Evolutionary conservation across 495 filamentous ascomycete genomes (phyloP), one percentile per base, ranked within the genome.

Genomic region (Cudoniella acicularis): DNA sequence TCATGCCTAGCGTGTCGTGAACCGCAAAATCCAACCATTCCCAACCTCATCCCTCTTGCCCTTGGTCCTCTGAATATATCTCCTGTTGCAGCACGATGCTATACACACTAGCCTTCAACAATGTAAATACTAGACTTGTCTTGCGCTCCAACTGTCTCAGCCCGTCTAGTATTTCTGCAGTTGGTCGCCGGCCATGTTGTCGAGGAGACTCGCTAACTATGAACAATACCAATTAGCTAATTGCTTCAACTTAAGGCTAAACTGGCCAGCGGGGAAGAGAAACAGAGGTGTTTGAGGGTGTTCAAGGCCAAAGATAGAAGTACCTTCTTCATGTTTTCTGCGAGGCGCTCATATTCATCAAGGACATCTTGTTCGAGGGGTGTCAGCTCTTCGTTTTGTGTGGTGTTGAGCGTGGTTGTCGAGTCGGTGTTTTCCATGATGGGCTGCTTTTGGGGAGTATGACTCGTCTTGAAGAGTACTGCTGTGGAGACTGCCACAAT

Each of bases 51-150:
- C 58, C 52, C 71, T 73, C 72, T 59, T 72, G 75, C 54, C 72
- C 78, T 63, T 83, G 78, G 68, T 86, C 84, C 56, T 86, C 83
- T 67, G 76, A 79, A 61, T 79, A 84, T 56, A 95, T 94, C 82
- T 97, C 88, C 78, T 97, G 91, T 80, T 98, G 91, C 76, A 98
- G 71, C 64, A 98, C 92, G 77, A 98, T 97, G 70, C 88, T 94
- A 72, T 98, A 98, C 50, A 98, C 94, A 73, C 93, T 97, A 27
- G 94, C 93, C 77, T 98, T 98, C 68, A 98, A 79, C 69, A 97
- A 69, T 58, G 94, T 98, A 72, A 93, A 96, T 27, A 97, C 94
- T 41, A 95, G 77, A 47, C 89, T 89, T 22, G 91, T 96, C 80
- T 98, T 96, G 62, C 94, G 80, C 76, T 98, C 94, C 52, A 98